Conservation (phyloP, 2,329 filamentous ascomycete species). For the Tetracladium maxilliforme region DNA sequence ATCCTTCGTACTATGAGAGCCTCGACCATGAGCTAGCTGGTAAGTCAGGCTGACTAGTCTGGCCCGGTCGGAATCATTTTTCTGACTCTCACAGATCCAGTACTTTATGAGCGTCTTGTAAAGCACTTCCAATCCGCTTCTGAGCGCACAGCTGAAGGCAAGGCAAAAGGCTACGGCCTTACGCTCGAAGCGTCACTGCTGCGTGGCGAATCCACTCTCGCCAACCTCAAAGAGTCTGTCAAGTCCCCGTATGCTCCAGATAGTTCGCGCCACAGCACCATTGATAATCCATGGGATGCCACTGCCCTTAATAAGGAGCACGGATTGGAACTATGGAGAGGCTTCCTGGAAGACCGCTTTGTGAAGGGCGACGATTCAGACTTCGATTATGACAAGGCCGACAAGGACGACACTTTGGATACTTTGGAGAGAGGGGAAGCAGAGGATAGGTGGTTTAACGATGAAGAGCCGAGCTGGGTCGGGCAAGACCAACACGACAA, state of each 20-base stretch:
- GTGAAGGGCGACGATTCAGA: conserved; percentile 16
- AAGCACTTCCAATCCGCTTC: conserved; percentile 14
- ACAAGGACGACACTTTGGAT: conserved; percentile 15
- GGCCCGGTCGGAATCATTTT: neutral
- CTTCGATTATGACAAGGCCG: conserved; percentile 14
- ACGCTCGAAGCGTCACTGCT: conserved; percentile 18
- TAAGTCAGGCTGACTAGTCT: conserved; percentile 7
- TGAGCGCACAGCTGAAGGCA: conserved; percentile 17
- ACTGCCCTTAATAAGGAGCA: conserved; percentile 14
- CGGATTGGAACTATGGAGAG: conserved; percentile 15
- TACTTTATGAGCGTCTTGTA: conserved; percentile 17
- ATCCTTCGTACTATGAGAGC: conserved; percentile 16
- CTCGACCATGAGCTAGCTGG: conserved; percentile 16
- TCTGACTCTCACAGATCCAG: conserved; percentile 11
- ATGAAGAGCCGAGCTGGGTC: conserved; percentile 16
- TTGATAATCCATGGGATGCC: conserved; percentile 12
- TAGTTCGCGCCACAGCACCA: neutral
- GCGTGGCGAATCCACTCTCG: conserved; percentile 16
- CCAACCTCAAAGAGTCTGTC: conserved; percentile 6
- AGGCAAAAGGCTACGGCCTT: conserved; percentile 16
- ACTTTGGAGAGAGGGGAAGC: conserved; percentile 14
- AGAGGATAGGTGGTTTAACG: conserved; percentile 18
- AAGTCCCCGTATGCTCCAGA: neutral
- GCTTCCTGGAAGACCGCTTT: conserved; percentile 16
- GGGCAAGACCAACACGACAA: conserved; percentile 7